Evolutionary conservation across 1,139 yeast species (phyloP).

Genomic region (Hyphopichia khmerensis): DNA sequence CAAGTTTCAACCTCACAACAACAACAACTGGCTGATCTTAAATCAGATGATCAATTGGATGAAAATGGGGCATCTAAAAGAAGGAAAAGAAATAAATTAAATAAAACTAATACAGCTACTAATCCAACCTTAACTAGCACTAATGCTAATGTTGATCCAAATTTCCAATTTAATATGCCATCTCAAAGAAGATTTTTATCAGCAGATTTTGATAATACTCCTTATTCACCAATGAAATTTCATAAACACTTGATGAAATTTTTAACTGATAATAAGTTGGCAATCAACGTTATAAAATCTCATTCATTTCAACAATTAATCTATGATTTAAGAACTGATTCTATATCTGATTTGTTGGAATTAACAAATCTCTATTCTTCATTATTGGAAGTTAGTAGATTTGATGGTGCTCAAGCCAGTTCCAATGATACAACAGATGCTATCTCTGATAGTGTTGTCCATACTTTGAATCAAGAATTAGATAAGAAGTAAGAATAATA

Average conservation of each 20-base stretch:
- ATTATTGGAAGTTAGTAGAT: slow-evolving; percentile 45
- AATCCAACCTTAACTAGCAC: not conserved
- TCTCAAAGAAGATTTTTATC: slow-evolving; percentile 23
- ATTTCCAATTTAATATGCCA: slow-evolving; percentile 5
- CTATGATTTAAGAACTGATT: slow-evolving; percentile 49
- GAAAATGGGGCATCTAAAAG: slow-evolving; percentile 2
- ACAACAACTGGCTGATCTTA: not conserved
- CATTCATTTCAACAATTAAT: slow-evolving; percentile 54
- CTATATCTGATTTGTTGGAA: slow-evolving; percentile 47
- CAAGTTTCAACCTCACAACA: too few species aligned
- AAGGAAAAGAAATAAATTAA: slow-evolving; percentile 1
- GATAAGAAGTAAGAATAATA: slow-evolving; percentile 2
- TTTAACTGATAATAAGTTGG: slow-evolving; percentile 50
- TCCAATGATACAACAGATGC: not conserved
- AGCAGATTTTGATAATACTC: slow-evolving; percentile 40
- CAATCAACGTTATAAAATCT: slow-evolving; percentile 47
- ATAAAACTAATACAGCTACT: not conserved
- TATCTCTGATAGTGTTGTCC: slow-evolving; percentile 3
- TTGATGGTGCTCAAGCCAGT: slow-evolving; percentile 12
- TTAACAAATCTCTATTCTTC: slow-evolving; percentile 46
- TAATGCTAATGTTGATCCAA: slow-evolving; percentile 1
- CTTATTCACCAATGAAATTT: slow-evolving; percentile 47
- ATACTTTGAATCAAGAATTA: slow-evolving; percentile 4
- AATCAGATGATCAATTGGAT: not conserved
- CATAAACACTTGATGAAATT: slow-evolving; percentile 53